Percentiles rank a stretch among this genome's conserved stretches.
Conservation (phyloP, 306 rosid species). For the Rosa multiflora region DNA sequence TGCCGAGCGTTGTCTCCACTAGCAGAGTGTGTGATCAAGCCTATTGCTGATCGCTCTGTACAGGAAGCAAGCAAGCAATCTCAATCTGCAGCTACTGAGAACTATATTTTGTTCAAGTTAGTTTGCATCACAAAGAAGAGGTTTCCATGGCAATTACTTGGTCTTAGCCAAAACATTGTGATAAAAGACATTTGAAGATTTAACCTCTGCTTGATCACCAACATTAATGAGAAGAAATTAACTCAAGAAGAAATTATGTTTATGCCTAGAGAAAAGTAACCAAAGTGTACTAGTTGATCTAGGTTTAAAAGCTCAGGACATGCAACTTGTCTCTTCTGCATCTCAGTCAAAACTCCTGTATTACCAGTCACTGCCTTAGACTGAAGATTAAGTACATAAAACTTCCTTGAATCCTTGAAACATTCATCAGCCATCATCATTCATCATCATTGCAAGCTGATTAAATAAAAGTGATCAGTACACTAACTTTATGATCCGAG, state of each 20-base stretch:
- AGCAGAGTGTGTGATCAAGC: neutral
- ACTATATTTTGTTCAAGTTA: too few relatives aligned
- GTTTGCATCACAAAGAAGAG: too few relatives aligned
- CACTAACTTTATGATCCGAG: conserved; percentile 23
- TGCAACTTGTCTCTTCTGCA: conserved; percentile 46
- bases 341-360: conserved; percentile 38
- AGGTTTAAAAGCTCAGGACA: conserved; percentile 37
- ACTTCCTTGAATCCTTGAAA: conserved; percentile 51
- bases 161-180: too few relatives aligned
- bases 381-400: conserved; percentile 45
- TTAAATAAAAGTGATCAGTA: conserved; percentile 50
- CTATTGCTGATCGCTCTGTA: neutral
- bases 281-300: conserved; percentile 20
- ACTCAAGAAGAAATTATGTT: neutral
- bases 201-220: too few relatives aligned
- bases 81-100: neutral
- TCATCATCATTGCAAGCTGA: conserved; percentile 90
- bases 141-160: too few relatives aligned
- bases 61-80: neutral
- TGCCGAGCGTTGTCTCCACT: conserved; percentile 13
- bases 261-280: conserved; percentile 1
- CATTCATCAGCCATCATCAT: conserved; percentile 49
- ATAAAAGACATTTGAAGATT: too few relatives aligned
- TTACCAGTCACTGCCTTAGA: conserved; percentile 52
- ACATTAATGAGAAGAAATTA: neutral